Base-by-base conservation (phyloP, 441 rosid species). In the Erodium texanum region DNA sequence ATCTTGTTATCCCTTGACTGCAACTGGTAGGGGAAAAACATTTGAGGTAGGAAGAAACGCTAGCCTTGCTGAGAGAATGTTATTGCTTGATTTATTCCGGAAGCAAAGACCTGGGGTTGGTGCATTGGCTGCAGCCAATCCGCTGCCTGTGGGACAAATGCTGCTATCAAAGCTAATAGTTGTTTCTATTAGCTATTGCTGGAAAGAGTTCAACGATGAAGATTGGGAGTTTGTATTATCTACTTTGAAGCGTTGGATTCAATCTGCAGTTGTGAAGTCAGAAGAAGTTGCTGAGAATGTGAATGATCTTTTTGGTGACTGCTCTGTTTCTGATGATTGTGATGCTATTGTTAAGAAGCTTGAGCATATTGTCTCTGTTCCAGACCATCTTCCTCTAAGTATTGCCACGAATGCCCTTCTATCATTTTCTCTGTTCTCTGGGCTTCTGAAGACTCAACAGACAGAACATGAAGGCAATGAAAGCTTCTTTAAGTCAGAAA, bases 151-250 rank as follows among this genome's bases (percentile, higher is more conserved):
- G 64, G 84, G 78, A 71, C 92, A 76, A 75, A 72, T 81, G 71
- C 79, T 89, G 74, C 82, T 91, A 19, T 82, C 98, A 48, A 84
- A 84, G 81, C 82, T 92, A 66, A 78, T 85, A 77, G 84, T 82
- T 72, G 67, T 87, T 69, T 84, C 94, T 54, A 84, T 89, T 77
- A 87, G 86, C 75, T 94, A 89, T 86, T 94, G 98, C 83, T 88
- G 96, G 81, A 74, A 82, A 66, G 94, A 92, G 50, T 89, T 94
- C 78, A 68, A 71, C 29, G 91, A 84, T 74, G 96, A 86, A 67
- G 99, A 94, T 76, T 94, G 99, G 97, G 88, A 84, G 24, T 92
- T 91, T 70, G 81, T 87, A 71, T 86, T 88, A 62, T 83, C 77
- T 59, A 83, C 82, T 54, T 70, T 82, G 73, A 91, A 82, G 80